These are phyloP conservation scores for Cryomyces antarcticus DNA, from an alignment of 495 filamentous ascomycete species.

Conservation along the genomic window DNA sequence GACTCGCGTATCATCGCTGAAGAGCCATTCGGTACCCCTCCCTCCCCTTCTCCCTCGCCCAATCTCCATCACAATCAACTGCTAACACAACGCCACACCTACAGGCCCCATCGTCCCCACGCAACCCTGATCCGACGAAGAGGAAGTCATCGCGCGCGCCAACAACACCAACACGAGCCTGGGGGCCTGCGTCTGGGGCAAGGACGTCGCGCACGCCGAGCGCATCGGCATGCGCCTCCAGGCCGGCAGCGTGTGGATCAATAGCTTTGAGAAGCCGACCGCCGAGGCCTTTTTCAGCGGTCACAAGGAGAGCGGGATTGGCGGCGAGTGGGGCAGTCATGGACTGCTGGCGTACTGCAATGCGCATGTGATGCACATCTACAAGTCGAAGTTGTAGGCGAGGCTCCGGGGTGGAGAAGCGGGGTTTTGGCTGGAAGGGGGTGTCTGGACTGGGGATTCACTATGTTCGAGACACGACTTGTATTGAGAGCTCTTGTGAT, in stretches of 20 bases:
- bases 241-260: slow-evolving; percentile 8
- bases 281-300: slow-evolving; percentile 9
- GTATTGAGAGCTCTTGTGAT: too few relatives aligned
- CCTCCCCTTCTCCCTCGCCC: neutral
- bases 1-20: slow-evolving; percentile 11
- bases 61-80: neutral
- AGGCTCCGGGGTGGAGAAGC: neutral
- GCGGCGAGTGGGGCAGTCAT: slow-evolving; percentile 18
- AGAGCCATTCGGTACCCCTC: slow-evolving; percentile 10
- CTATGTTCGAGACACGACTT: too few relatives aligned
- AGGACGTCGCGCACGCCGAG: slow-evolving; percentile 3
- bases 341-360: slow-evolving; percentile 40
- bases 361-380: slow-evolving; percentile 26
- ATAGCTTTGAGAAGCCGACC: slow-evolving; percentile 4
- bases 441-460: too few relatives aligned
- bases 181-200: slow-evolving; percentile 5
- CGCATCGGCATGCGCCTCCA: slow-evolving; percentile 7
- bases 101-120: slow-evolving; percentile 3
- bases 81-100: neutral
- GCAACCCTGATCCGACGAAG: slow-evolving; percentile 1
- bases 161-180: slow-evolving; percentile 4
- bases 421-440: too few relatives aligned
- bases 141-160: slow-evolving; percentile 2
- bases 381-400: slow-evolving; percentile 10
- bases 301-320: slow-evolving; percentile 11